Evolutionary conservation across 2,329 filamentous ascomycete genomes (phyloP), one percentile per base, ranked within the genome.

Genomic region (Monosporascus sp.): DNA sequence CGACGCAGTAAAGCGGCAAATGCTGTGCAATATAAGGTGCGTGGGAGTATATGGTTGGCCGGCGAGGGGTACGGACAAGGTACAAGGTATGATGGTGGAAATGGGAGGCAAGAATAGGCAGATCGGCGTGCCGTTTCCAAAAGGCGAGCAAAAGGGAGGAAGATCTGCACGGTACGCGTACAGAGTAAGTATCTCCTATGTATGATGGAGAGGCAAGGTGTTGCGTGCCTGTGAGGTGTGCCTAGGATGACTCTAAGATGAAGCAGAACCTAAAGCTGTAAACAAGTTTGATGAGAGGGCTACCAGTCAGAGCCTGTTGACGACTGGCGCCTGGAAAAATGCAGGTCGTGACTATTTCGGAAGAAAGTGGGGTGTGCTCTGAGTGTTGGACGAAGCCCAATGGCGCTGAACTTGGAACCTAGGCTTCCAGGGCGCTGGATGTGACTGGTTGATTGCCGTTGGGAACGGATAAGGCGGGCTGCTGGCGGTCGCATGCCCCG

Each of bases 11-110:
- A 63, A 65, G 60, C 60, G 51, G 59, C 63, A 65, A 64, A 64
- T 62, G 65, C 62, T 62, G 57, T 66, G 59, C 58, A 52, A 57
- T 55, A 35, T 57, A 57, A 57, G 51, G 60, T 61, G 64, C 61
- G 65, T 68, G 63, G 62, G 66, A 60, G 56, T 45, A 48, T 60
- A 47, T 68, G 59, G 65, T 62, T 68, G 65, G 65, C 55, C 55
- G 52, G 27, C 37, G 19, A 26, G 43, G 43, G 43, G 24, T 26
- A n/a, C 26, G 7, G 17, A 46, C 14, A 26, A 26, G 17, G 41
- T 19, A 27, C 14, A 35, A 35, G 31, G 43, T 19, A 27, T 20
- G 22, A 20, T 20, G 17, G 40, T 2, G 24, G 22, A 14, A 20
- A 11, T 24, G 5, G 31, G 9, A 11, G 14, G 27, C 9, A 8